These are phyloP conservation scores for Hibiscus trionum DNA, from an alignment of 345 rosid genomes.

Conservation along the genomic window DNA sequence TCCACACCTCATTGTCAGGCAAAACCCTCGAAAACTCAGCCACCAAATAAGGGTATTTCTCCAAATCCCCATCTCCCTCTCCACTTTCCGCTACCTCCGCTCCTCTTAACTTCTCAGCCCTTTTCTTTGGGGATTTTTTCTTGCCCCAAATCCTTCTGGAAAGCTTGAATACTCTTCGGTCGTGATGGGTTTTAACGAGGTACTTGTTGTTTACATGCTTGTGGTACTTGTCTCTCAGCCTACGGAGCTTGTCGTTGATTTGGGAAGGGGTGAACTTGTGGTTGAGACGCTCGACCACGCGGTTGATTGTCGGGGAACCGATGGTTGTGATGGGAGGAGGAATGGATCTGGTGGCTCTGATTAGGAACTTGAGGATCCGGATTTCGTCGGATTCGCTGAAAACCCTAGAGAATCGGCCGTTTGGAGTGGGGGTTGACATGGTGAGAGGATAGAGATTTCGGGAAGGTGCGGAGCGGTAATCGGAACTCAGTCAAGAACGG, in stretches of 20 bases:
- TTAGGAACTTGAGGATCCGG: not conserved
- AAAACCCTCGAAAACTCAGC: constrained; percentile 9
- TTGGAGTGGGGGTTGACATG: not conserved
- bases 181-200: constrained; percentile 9
- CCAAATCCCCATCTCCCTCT: not conserved
- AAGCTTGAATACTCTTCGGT: constrained; percentile 8
- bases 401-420: constrained; percentile 4
- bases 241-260: constrained; percentile 13
- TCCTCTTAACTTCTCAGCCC: not conserved
- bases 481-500: too few species aligned
- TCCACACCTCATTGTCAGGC: constrained; percentile 12
- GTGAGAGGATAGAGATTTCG: not conserved
- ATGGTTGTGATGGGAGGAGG: not conserved
- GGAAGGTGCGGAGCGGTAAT: not conserved
- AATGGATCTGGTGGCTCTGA: constrained; percentile 2
- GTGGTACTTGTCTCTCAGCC: constrained; percentile 3
- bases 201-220: not conserved
- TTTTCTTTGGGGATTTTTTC: not conserved
- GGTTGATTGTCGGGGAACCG: not conserved
- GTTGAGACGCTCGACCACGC: constrained; percentile 6
- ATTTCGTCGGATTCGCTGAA: constrained; percentile 10
- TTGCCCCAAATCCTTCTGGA: constrained; percentile 9
- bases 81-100: not conserved
- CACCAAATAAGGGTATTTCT: constrained; percentile 2
- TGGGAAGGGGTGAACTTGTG: not conserved